Evolutionary conservation across 1,284 basidiomycete species (phyloP), one percentile per base, ranked within the genome.

Genomic region (Fomitopsis schrenkii): DNA sequence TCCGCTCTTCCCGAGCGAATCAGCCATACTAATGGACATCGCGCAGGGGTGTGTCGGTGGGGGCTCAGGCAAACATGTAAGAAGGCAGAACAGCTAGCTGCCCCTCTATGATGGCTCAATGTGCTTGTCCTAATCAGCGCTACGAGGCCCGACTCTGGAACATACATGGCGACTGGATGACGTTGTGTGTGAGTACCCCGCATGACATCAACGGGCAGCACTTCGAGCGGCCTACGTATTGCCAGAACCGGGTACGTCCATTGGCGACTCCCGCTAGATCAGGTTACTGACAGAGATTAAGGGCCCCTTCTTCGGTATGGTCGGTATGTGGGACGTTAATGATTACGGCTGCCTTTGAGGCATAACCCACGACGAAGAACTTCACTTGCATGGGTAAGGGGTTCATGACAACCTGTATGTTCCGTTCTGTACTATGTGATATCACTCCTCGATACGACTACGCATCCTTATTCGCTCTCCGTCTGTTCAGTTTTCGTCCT

Each of bases 321-420:
- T 62, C 26, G 67, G 67, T 2, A 58, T 67, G 10, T 68, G 61
- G 59, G 40, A 57, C 42, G 55, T 54, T 8, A 33, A 54, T n/a
- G 52, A 54, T n/a, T 6, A 35, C 33, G 8, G 17, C 30, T 53
- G 50, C 14, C 33, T 12, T 1, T 53, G 50, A 53, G 30, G 9
- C 22, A 30, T 36, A 9, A 9, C 15, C 50, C 6, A 7, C 14
- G 7, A 22, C 22, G 22, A 22, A 22, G 22, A 22, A 22, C 22
- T 17, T 5, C 10, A 26, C 5, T 48, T 33, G 30, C 30, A 22
- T 22, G 22, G 22, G 22, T 22, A 22, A 22, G 22, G 22, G 22
- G 22, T 1, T 33, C 30, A 33, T 33, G 30, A 33, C 1, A 2
- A 22, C 22, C 30, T 46, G 12, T 46, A 19, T 46, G 9, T 7